Conservation (phyloP, 768 basidiomycete species). For the Mrakia gelida region DNA sequence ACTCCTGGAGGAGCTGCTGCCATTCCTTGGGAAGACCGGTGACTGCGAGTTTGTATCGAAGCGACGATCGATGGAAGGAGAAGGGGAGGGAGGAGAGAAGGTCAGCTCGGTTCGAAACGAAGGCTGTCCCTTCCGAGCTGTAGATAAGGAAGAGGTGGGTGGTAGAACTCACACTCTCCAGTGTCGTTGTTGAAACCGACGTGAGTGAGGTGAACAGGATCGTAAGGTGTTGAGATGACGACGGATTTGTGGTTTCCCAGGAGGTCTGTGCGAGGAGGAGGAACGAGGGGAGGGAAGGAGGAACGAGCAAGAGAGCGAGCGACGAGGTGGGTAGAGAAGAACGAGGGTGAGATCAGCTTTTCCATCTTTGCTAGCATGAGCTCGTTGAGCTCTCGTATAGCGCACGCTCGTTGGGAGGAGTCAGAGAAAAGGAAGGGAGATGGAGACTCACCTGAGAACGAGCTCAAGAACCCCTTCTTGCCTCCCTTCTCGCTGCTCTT, state of each 20-base stretch:
- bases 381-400: too few relatives aligned
- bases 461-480: conserved; percentile 29
- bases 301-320: too few relatives aligned
- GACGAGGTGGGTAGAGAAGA: neutral
- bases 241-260: conserved; percentile 34
- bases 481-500: conserved; percentile 16
- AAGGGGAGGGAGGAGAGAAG: neutral
- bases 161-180: conserved; percentile 69
- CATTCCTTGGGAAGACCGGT: conserved; percentile 93
- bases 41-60: conserved; percentile 34
- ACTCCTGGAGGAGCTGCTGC: conserved; percentile 93
- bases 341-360: neutral
- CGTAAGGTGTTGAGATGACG: conserved; percentile 96
- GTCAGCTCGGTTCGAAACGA: too few relatives aligned
- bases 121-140: neutral
- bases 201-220: conserved; percentile 98
- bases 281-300: neutral
- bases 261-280: conserved; percentile 24
- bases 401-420: neutral
- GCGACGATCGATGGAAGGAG: neutral
- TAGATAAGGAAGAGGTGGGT: neutral
- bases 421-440: neutral
- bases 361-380: neutral
- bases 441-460: conserved; percentile 20
- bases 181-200: conserved; percentile 99